Evolutionary conservation across 2,329 filamentous ascomycete genomes (phyloP).

Genomic region (Periconia digitata): DNA sequence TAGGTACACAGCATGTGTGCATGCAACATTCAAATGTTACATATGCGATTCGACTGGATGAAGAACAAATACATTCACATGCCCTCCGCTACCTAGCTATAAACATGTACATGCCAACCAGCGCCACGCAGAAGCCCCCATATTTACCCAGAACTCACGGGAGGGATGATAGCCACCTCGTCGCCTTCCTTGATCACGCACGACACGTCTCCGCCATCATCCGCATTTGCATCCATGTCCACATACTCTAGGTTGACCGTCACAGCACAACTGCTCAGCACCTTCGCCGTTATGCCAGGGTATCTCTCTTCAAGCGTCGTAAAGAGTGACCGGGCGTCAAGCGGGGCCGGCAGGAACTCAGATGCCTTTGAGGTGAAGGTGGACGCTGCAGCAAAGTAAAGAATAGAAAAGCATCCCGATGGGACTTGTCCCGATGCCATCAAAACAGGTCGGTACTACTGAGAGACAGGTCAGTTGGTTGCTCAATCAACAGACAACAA

Average conservation of each 20-base stretch:
- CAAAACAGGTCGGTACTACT: background rate
- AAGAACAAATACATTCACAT: too few species aligned
- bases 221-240: conserved; percentile 61
- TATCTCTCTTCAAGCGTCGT: conserved; percentile 68
- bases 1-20: too few species aligned
- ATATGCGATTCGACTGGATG: too few species aligned
- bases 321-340: conserved; percentile 66
- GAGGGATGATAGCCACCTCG: conserved; percentile 85
- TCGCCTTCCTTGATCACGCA: conserved; percentile 72
- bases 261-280: conserved; percentile 72
- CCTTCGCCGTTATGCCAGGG: conserved; percentile 66
- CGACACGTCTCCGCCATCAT: conserved; percentile 43
- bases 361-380: conserved; percentile 69
- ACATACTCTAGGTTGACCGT: conserved; percentile 83
- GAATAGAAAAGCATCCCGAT: conserved; percentile 70
- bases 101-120: too few species aligned
- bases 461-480: conserved; percentile 19
- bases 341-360: conserved; percentile 67
- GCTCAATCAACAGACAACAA: background rate
- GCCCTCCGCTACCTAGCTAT: too few species aligned
- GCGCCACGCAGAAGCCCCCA: too few species aligned
- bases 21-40: too few species aligned
- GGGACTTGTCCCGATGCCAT: conserved; percentile 54
- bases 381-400: conserved; percentile 79
- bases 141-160: conserved; percentile 77